These are phyloP conservation scores for Annulohypoxylon moriforme DNA, from an alignment of 495 filamentous ascomycete species.

Conservation along the genomic window DNA sequence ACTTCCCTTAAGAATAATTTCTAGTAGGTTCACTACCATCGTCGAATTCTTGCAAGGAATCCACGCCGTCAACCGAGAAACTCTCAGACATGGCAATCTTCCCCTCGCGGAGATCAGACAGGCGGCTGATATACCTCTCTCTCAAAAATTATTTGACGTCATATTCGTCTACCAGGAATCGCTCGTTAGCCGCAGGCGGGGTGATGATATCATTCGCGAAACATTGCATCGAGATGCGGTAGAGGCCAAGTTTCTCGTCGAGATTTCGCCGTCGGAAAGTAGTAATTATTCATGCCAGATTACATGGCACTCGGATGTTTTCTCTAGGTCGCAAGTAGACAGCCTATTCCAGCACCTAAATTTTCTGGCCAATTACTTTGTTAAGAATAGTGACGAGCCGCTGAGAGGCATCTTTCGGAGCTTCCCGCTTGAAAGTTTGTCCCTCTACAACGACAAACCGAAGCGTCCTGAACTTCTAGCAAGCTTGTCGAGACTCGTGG, in stretches of 20 bases:
- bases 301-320: conserved; percentile 54
- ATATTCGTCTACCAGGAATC: conserved; percentile 84
- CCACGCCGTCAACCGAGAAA: conserved; percentile 69
- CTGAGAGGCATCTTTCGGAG: conserved; percentile 45
- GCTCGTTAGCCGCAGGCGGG: conserved; percentile 53
- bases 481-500: conserved; percentile 64
- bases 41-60: conserved; percentile 68
- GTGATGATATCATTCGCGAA: conserved; percentile 53
- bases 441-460: conserved; percentile 62
- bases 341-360: conserved; percentile 57
- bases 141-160: conserved; percentile 70
- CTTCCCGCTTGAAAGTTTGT: conserved; percentile 60
- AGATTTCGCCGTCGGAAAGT: conserved; percentile 69
- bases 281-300: conserved; percentile 68
- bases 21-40: conserved; percentile 59
- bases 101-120: conserved; percentile 75
- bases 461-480: conserved; percentile 16
- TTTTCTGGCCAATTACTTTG: conserved; percentile 52
- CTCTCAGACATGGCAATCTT: conserved; percentile 67
- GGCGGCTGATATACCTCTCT: conserved; percentile 59
- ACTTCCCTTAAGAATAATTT: conserved; percentile 71
- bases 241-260: conserved; percentile 78
- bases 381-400: conserved; percentile 49
- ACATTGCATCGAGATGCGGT: conserved; percentile 70
- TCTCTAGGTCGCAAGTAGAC: conserved; percentile 59